Percentiles rank a stretch among this genome's conserved stretches.
Conservation (phyloP, 2,329 filamentous ascomycete genomes). For the Xylariaceae sp. region DNA sequence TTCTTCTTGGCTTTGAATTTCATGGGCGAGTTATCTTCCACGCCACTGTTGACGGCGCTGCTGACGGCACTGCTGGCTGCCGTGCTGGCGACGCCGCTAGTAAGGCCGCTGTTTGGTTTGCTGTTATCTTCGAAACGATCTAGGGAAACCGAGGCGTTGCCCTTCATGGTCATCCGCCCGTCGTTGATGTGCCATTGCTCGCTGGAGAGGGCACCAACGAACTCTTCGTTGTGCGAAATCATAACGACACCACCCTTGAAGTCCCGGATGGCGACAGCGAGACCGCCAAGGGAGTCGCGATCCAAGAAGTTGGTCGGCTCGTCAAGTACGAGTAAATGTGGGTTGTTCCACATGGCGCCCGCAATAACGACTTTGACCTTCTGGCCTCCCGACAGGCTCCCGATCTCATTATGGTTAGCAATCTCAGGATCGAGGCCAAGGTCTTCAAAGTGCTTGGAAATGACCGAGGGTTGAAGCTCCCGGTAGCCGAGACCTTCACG, state of each 20-base stretch:
- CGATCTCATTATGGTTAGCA: constrained; percentile 98
- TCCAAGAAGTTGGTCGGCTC: constrained; percentile 99
- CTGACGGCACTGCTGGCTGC: constrained; percentile 55
- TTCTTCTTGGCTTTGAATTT: constrained; percentile 92
- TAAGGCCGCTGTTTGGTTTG: constrained; percentile 44
- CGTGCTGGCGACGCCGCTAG: constrained; percentile 55
- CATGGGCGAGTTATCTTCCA: constrained; percentile 76
- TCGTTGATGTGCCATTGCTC: constrained; percentile 96
- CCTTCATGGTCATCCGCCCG: constrained; percentile 83
- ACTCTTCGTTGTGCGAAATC: constrained; percentile 99
- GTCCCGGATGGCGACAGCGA: constrained; percentile 96
- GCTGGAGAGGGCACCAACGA: constrained; percentile 90
- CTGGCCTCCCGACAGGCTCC: constrained; percentile 91
- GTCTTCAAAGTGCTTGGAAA: constrained; percentile 98
- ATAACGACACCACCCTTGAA: constrained; percentile 98
- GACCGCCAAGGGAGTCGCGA: constrained; percentile 91
- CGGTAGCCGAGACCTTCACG: constrained; percentile 97
- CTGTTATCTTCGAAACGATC: constrained; percentile 83
- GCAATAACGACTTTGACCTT: constrained; percentile 99
- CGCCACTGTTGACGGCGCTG: constrained; percentile 77
- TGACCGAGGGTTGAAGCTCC: constrained; percentile 87
- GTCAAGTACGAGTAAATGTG: constrained; percentile 94
- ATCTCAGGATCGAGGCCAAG: constrained; percentile 96
- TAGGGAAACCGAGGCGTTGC: constrained; percentile 70
- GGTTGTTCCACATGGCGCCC: constrained; percentile 98